phyloP scores from a whole-genome alignment of 176 grass and related monocot genomes.

The Zea luxurians region DNA sequence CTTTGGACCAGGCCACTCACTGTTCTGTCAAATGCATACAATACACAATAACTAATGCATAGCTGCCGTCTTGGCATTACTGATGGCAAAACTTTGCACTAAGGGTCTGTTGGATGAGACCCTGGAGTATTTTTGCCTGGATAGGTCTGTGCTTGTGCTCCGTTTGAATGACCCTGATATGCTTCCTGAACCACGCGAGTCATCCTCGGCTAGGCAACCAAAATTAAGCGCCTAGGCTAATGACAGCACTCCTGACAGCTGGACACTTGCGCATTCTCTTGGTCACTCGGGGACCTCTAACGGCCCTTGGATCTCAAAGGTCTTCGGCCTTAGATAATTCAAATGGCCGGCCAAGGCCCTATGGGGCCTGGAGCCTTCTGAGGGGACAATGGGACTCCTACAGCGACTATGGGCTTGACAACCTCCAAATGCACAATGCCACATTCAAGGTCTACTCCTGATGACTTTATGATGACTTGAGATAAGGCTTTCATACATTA shows the following conservation, averaged over 20 bases:
- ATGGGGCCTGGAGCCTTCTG: too few relatives aligned
- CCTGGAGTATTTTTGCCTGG: background rate
- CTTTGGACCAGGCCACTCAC: background rate
- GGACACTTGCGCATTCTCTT: too few relatives aligned
- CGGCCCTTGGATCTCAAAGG: too few relatives aligned
- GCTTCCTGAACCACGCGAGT: background rate
- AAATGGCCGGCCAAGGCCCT: too few relatives aligned
- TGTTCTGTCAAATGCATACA: background rate
- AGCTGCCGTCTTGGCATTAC: background rate
- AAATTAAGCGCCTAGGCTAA: background rate
- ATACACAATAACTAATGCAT: background rate
- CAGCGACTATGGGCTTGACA: too few relatives aligned
- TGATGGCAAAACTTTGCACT: background rate
- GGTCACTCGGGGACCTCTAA: too few relatives aligned
- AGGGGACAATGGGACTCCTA: too few relatives aligned
- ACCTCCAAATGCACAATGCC: too few relatives aligned
- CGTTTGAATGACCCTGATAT: background rate
- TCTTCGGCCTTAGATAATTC: too few relatives aligned
- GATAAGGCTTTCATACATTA: too few relatives aligned
- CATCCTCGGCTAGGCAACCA: background rate
- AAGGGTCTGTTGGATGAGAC: background rate
- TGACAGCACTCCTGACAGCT: background rate
- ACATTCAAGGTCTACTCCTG: too few relatives aligned
- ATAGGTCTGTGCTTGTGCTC: background rate
- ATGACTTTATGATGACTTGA: too few relatives aligned